These are phyloP conservation scores for Litchi chinensis DNA, from an alignment of 345 rosid genomes.

Conservation along the genomic window DNA sequence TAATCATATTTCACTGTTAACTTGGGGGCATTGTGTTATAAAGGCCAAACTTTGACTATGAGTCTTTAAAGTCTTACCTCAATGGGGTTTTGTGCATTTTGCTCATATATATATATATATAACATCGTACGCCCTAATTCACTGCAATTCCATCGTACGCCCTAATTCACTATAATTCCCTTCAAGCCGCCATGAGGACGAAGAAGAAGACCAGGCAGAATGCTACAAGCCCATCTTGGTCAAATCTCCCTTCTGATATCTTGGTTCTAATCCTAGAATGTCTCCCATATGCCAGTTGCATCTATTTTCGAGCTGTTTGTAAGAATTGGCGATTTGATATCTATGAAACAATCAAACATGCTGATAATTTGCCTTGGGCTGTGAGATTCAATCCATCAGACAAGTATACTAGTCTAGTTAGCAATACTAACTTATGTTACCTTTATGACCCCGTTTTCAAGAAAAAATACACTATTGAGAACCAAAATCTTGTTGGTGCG, in stretches of 20 bases:
- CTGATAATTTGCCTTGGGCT: background rate
- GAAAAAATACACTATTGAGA: background rate
- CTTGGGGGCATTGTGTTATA: too few relatives aligned
- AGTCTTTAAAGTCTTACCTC: too few relatives aligned
- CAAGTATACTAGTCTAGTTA: background rate
- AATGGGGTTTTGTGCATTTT: too few relatives aligned
- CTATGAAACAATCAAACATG: background rate
- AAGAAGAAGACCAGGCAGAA: too few relatives aligned
- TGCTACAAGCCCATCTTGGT: background rate
- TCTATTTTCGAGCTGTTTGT: background rate
- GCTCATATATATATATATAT: too few relatives aligned
- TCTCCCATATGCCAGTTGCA: background rate
- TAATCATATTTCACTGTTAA: too few relatives aligned
- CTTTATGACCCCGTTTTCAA: background rate
- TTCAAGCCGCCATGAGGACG: too few relatives aligned
- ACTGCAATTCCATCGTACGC: too few relatives aligned
- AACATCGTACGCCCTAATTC: too few relatives aligned
- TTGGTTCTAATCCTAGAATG: background rate
- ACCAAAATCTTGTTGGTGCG: background rate
- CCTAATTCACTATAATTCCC: too few relatives aligned
- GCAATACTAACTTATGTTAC: too few relatives aligned
- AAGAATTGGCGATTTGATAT: background rate
- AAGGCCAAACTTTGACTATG: too few relatives aligned
- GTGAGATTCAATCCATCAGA: background rate
- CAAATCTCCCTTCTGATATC: background rate